Evolutionary conservation across 2,329 filamentous ascomycete species (phyloP).

Genomic region (Knufia fluminis): DNA sequence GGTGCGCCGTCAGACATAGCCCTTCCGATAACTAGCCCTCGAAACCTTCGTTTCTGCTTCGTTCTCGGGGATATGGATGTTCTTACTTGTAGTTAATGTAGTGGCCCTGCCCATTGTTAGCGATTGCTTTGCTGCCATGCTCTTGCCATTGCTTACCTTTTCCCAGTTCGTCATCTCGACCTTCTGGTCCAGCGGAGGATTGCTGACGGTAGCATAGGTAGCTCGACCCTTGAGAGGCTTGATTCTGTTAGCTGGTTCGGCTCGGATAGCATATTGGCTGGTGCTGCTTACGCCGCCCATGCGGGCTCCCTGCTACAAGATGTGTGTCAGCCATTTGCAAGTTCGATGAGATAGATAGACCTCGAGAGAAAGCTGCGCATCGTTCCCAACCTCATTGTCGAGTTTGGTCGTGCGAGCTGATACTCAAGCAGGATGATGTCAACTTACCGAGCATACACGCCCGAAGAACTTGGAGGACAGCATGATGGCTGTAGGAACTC

Average conservation of each 20-base stretch:
- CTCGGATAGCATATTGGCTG: background rate
- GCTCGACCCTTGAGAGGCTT: constrained; percentile 20
- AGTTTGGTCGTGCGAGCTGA: background rate
- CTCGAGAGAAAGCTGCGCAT: background rate
- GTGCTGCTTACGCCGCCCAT: constrained; percentile 9
- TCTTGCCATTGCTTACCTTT: constrained; percentile 41
- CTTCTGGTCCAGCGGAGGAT: constrained; percentile 78
- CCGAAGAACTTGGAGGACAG: constrained; percentile 33
- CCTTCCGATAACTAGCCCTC: background rate
- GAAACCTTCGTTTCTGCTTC: background rate
- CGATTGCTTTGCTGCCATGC: constrained; percentile 23
- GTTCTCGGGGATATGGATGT: background rate
- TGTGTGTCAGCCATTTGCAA: constrained; percentile 9
- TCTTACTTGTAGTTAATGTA: constrained; percentile 86
- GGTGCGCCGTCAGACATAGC: background rate
- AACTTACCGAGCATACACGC: constrained; percentile 28
- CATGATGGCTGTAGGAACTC: constrained; percentile 32
- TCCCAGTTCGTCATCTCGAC: constrained; percentile 98
- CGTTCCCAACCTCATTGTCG: background rate
- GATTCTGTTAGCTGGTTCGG: constrained; percentile 12
- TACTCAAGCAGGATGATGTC: constrained; percentile 29
- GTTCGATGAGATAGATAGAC: background rate
- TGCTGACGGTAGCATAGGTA: constrained; percentile 38
- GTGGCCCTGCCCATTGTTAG: constrained; percentile 48
- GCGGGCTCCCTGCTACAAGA: constrained; percentile 10